Evolutionary conservation across 768 basidiomycete species (phyloP).

Genomic region (Infundibulicybe gibba): DNA sequence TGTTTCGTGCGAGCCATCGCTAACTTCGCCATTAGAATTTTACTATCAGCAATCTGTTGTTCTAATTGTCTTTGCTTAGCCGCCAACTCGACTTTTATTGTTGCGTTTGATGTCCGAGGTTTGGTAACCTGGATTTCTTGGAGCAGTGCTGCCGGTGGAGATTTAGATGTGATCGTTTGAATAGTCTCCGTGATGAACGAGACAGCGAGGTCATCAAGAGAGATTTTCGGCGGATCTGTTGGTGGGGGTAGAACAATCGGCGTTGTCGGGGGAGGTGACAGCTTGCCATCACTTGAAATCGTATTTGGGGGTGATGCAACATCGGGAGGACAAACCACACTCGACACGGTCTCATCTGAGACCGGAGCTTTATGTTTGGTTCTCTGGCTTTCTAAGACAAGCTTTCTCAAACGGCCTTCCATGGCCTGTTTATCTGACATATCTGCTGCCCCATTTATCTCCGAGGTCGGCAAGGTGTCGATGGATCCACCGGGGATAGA

Average conservation of each 20-base stretch:
- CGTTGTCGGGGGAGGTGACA: constrained; percentile 3
- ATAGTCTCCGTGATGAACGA: constrained; percentile 59
- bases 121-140: constrained; percentile 6
- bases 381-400: constrained; percentile 37
- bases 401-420: constrained; percentile 36
- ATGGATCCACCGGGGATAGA: not conserved
- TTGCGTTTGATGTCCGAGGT: constrained; percentile 1
- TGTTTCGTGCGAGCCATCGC: constrained; percentile 42
- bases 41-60: constrained; percentile 50
- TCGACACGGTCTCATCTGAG: not conserved
- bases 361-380: constrained; percentile 12
- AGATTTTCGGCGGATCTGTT: constrained; percentile 14
- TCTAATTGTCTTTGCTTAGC: constrained; percentile 46
- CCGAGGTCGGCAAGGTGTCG: not conserved
- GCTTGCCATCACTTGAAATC: constrained; percentile 3
- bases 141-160: constrained; percentile 3
- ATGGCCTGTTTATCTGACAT: constrained; percentile 28
- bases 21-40: constrained; percentile 45
- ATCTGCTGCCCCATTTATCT: not conserved
- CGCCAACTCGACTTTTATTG: constrained; percentile 31
- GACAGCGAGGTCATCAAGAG: constrained; percentile 51
- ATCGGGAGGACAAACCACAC: not conserved
- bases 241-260: constrained; percentile 8
- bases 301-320: not conserved
- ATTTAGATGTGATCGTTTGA: constrained; percentile 32